These are phyloP conservation scores for Paxillus ammoniavirescens DNA, from an alignment of 768 basidiomycete species.

Conservation along the genomic window DNA sequence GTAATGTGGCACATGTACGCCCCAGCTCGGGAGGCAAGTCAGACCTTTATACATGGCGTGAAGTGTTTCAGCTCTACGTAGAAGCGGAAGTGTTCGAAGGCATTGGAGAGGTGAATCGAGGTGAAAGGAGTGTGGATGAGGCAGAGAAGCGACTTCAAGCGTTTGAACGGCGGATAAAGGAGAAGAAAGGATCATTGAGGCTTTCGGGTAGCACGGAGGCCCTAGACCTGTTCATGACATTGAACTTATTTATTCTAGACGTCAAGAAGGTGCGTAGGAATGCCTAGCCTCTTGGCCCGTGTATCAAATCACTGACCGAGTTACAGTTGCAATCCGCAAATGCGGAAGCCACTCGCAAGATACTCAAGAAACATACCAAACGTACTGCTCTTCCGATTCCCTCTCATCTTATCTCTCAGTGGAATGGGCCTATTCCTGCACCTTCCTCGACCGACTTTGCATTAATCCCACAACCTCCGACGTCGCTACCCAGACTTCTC, in stretches of 20 bases:
- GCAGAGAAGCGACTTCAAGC: slow-evolving; percentile 61
- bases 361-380: slow-evolving; percentile 92
- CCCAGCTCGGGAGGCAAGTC: slow-evolving; percentile 33
- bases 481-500: slow-evolving; percentile 59
- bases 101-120: slow-evolving; percentile 57
- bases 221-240: slow-evolving; percentile 65
- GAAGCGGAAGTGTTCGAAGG: slow-evolving; percentile 87
- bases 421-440: slow-evolving; percentile 8
- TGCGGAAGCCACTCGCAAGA: slow-evolving; percentile 87
- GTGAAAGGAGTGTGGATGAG: slow-evolving; percentile 69
- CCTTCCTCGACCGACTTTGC: slow-evolving; percentile 32
- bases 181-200: slow-evolving; percentile 51
- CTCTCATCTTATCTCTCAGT: slow-evolving; percentile 20
- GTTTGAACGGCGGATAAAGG: slow-evolving; percentile 60
- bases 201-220: slow-evolving; percentile 55
- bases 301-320: neutral
- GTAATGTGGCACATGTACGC: slow-evolving; percentile 36
- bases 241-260: slow-evolving; percentile 79
- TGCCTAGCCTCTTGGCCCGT: neutral
- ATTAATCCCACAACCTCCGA: slow-evolving; percentile 23
- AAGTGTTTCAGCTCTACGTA: slow-evolving; percentile 85
- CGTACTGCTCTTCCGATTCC: slow-evolving; percentile 79
- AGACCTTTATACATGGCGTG: slow-evolving; percentile 87
- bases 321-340: slow-evolving; percentile 77
- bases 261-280: slow-evolving; percentile 62